A percentile compares a stretch with the other conserved stretches of the same genome.
Evolutionary conservation across 2,329 filamentous ascomycete species (phyloP).

Genomic region (Dothideomycetidae sp.): DNA sequence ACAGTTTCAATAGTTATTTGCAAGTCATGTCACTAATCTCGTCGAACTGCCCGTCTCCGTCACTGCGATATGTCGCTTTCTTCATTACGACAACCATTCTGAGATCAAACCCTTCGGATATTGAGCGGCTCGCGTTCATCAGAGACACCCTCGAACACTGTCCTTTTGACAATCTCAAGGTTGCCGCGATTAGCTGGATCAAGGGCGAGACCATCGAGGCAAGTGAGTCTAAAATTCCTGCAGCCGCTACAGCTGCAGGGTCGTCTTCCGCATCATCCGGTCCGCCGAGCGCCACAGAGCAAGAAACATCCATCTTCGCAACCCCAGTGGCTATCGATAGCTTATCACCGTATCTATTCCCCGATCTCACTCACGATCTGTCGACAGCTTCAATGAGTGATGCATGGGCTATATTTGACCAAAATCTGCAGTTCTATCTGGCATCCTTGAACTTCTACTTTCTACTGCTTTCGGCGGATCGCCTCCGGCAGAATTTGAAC

Average conservation of each 20-base stretch:
- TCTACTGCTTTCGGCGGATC: constrained; percentile 36
- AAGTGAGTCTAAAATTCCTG: constrained; percentile 16
- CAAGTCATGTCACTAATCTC: constrained; percentile 35
- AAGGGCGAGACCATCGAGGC: constrained; percentile 44
- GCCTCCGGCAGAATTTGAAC: constrained; percentile 33
- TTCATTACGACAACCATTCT: constrained; percentile 36
- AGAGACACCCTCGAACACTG: constrained; percentile 41
- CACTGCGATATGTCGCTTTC: constrained; percentile 34
- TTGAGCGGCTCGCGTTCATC: constrained; percentile 39
- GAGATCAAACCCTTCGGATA: constrained; percentile 39
- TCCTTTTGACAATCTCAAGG: constrained; percentile 39
- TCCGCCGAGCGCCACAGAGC: constrained; percentile 6
- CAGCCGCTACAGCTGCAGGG: constrained; percentile 12
- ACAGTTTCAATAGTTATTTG: constrained; percentile 39
- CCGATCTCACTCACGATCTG: constrained; percentile 32
- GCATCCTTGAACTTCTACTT: constrained; percentile 46
- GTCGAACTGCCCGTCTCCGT: constrained; percentile 34
- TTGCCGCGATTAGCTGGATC: constrained; percentile 45
- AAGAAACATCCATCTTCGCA: constrained; percentile 29
- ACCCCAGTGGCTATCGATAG: constrained; percentile 33
- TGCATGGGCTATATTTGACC: constrained; percentile 33
- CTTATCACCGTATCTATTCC: constrained; percentile 39
- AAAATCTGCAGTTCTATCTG: constrained; percentile 40
- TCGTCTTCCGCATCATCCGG: not conserved
- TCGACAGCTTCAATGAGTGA: constrained; percentile 25